Evolutionary conservation across 331 rosid genomes (phyloP), one percentile per base, ranked within the genome.

Genomic region (Quercus tomentella): DNA sequence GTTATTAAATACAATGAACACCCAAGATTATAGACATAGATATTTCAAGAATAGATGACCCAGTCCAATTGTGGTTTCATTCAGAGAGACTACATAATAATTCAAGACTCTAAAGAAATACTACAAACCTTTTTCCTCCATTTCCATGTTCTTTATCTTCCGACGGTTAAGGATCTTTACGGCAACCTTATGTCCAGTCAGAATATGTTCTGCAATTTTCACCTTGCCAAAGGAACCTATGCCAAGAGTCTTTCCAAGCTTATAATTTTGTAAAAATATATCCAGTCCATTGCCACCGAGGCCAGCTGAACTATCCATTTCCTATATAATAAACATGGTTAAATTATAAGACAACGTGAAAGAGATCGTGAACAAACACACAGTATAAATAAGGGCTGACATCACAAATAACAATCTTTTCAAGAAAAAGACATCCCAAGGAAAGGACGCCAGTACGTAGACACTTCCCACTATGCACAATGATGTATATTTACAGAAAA

Each of bases 171-270:
- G 97, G 82, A 96, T 89, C 93, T 96, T 93, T 18, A 96, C 88
- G 54, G 98, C 98, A 75, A 96, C 99, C 84, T 93, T 90, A 77
- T 86, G 92, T 35, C 99, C 94, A 69, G 98, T 96, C 80, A 89
- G 74, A 25, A 88, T 89, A 83, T 96, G 96, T 83, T 87, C 94
- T 20, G 99, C 98, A 82, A 91, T 85, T 86, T 89, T 91, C 81
- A 96, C 99, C 85, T 96, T 93, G 56, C 96, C 97, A 49, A 92
- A 93, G 62, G 97, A 81, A 57, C 99, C 98, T 66, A 91, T 86
- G 70, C 99, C 98, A 77, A 93, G 93, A 18, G 97, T 96, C 87
- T 88, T 96, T 43, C 96, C 99, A 63, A 93, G 81, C 78, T 96
- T 93, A 86, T 96, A 96, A 83, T 96, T 90, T 56, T 81, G 86